These are phyloP conservation scores for Fragilariopsis cylindrus DNA, from an alignment of 108 stramenopile species.

Conservation along the genomic window DNA sequence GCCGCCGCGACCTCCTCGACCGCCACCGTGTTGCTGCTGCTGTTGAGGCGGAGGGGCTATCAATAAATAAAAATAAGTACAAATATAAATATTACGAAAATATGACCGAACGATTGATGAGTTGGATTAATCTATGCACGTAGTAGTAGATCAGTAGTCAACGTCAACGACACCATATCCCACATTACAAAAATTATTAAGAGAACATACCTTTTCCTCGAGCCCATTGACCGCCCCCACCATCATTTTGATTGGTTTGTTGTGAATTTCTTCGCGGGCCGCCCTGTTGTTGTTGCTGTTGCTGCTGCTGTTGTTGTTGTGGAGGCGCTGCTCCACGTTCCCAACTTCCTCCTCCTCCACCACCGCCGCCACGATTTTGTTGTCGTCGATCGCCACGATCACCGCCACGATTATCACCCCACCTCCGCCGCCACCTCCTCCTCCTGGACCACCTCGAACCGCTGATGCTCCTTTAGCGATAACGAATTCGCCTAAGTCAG, in stretches of 20 bases:
- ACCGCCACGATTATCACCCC: slow-evolving; percentile 2
- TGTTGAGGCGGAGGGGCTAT: slow-evolving; percentile 36
- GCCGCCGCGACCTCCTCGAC: slow-evolving; percentile 21
- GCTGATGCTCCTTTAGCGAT: slow-evolving; percentile 36
- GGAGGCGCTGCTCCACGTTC: slow-evolving; percentile 26
- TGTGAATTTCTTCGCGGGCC: slow-evolving; percentile 9
- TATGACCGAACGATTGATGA: no score
- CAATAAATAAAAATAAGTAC: no score
- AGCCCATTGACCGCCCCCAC: slow-evolving; percentile 41
- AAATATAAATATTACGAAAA: no score
- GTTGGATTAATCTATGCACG: no score
- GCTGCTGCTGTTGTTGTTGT: not conserved
- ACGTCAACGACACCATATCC: no score
- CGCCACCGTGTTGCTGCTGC: slow-evolving; percentile 22
- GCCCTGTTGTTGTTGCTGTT: slow-evolving; percentile 16
- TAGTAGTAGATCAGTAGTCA: no score
- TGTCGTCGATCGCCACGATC: slow-evolving; percentile 24
- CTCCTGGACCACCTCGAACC: slow-evolving; percentile 23
- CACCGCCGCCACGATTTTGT: slow-evolving; percentile 31
- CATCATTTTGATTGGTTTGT: slow-evolving; percentile 12
- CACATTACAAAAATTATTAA: not conserved
- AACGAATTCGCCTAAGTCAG: slow-evolving; percentile 36
- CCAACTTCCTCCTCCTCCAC: slow-evolving; percentile 31
- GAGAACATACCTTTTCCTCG: slow-evolving; percentile 22
- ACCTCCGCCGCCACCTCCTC: slow-evolving; percentile 31